Evolutionary conservation across 257 asterid genomes (phyloP), one percentile per base, ranked within the genome.

Genomic region (Striga asiatica): DNA sequence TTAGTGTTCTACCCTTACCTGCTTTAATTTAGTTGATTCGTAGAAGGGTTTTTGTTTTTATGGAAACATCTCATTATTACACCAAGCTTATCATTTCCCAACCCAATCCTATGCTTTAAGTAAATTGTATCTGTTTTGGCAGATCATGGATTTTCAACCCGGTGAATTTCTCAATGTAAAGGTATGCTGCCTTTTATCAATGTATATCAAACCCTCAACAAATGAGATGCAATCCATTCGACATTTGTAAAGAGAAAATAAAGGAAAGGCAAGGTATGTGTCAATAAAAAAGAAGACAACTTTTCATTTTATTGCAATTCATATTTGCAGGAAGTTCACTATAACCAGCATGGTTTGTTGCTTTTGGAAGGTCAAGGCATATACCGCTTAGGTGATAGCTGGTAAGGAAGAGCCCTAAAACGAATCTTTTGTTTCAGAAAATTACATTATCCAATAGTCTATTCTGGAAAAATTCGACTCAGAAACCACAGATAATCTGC

Each of bases 81-180:
- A 53, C 8, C 32, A 47, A 9, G 22, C 19, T 35, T 20, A 18
- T 24, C 10, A 9, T 20, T 48, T 55, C 21, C 29, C 5, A 3
- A 14, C 35, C 32, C 24, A 14, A 45, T 20, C 46, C 32, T 25
- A 19, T 5, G 2, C 4, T 24, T 56, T 10, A 11, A 20, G 28
- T 71, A 6, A 21, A 43, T 28, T 67, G n/a, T 50, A 7, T 60
- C 38, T 50, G 9, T 23, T 48, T 20, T 57, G 66, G 67, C 89
- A 87, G 97, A 79, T 92, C 59, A 92, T 92, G 98, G 98, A 92
- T 74, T 92, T 92, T 76, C 92, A 92, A 72, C 95, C 95, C 0
- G 98, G 98, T 25, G 97, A 92, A 60, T 92, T 80, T 74, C 95
- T 92, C 65, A 84, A 88, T 55, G 92, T 92, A 54, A 92, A 92